These are phyloP conservation scores for Hymenoscyphus albidus DNA, from an alignment of 2,329 filamentous ascomycete species.

Conservation along the genomic window DNA sequence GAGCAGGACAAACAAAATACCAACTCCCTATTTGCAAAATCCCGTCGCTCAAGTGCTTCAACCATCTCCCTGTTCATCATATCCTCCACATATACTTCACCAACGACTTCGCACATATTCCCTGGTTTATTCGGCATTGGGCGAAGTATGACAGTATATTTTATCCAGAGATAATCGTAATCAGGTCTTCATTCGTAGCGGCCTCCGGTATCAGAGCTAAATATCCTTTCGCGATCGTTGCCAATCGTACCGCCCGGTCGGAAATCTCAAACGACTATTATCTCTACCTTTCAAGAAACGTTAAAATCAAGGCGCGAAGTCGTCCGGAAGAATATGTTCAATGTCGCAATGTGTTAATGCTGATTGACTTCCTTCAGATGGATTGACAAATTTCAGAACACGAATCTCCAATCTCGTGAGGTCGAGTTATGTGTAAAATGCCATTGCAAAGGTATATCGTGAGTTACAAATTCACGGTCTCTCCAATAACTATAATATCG, in stretches of 20 bases:
- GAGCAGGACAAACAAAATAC: background rate
- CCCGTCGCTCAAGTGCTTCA: background rate
- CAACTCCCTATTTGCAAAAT: background rate
- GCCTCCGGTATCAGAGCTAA: constrained; percentile 1
- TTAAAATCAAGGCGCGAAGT: constrained; percentile 7
- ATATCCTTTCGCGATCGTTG: background rate
- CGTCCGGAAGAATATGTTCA: constrained; percentile 12
- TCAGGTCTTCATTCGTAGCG: background rate
- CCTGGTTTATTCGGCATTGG: background rate
- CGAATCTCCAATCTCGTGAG: constrained; percentile 7
- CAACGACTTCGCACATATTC: background rate
- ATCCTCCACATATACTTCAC: constrained; percentile 3
- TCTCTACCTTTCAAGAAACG: background rate
- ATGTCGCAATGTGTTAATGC: constrained; percentile 12
- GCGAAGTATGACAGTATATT: constrained; percentile 3
- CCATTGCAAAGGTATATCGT: background rate
- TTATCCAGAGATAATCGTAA: constrained; percentile 6
- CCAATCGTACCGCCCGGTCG: background rate
- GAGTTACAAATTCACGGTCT: background rate
- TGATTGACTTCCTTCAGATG: background rate
- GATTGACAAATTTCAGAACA: constrained; percentile 7
- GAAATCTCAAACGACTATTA: background rate
- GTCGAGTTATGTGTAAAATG: constrained; percentile 9
- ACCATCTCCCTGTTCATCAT: constrained; percentile 5
- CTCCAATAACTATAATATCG: background rate